phyloP scores from a whole-genome alignment of 2,329 filamentous ascomycete genomes.

The Fusarium nisikadoi region DNA sequence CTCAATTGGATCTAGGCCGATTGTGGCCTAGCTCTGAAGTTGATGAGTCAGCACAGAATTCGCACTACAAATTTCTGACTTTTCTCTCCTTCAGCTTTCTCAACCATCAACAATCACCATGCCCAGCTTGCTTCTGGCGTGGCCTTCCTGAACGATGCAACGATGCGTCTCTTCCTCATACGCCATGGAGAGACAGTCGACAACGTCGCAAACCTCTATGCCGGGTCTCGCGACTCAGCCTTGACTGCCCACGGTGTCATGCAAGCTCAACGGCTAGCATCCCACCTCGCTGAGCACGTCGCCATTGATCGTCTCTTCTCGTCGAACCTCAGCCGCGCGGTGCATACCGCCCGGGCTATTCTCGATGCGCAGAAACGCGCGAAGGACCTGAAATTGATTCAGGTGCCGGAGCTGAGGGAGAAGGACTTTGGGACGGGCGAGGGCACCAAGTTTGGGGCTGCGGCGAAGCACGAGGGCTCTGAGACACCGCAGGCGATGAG shows the following conservation, averaged over 20 bases:
- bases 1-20: neutral
- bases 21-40: neutral
- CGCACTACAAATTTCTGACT: slow-evolving; percentile 34
- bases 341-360: slow-evolving; percentile 75
- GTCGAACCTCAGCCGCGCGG: slow-evolving; percentile 80
- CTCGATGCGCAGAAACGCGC: slow-evolving; percentile 61
- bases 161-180: slow-evolving; percentile 73
- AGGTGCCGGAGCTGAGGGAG: slow-evolving; percentile 67
- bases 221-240: slow-evolving; percentile 81
- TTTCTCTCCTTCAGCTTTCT: slow-evolving; percentile 12
- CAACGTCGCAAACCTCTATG: slow-evolving; percentile 83
- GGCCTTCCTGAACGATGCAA: slow-evolving; percentile 34
- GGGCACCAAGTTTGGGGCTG: slow-evolving; percentile 65
- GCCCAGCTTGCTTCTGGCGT: slow-evolving; percentile 33
- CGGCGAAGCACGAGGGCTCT: slow-evolving; percentile 58
- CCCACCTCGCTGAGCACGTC: slow-evolving; percentile 61
- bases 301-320: slow-evolving; percentile 75
- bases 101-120: slow-evolving; percentile 31
- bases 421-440: slow-evolving; percentile 80
- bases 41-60: slow-evolving; percentile 32
- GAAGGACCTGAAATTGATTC: slow-evolving; percentile 32
- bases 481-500: slow-evolving; percentile 77
- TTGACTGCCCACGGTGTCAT: slow-evolving; percentile 85
- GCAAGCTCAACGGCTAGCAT: slow-evolving; percentile 78
- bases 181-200: slow-evolving; percentile 92